These are phyloP conservation scores for Colletotrichum siamense DNA, from an alignment of 2,329 filamentous ascomycete species.

Conservation along the genomic window DNA sequence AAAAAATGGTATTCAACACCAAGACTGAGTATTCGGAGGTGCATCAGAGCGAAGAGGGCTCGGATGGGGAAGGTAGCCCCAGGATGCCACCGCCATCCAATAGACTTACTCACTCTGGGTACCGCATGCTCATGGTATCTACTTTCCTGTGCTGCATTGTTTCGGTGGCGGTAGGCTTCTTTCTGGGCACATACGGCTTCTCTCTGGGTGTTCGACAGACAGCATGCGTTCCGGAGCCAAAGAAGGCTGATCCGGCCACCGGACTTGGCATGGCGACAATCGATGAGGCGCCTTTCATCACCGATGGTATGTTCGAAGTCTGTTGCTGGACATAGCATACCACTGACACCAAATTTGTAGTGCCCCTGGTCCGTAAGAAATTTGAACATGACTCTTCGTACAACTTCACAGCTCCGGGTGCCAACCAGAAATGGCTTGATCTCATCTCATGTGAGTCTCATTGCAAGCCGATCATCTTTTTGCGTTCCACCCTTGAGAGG, in stretches of 20 bases:
- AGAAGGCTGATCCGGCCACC: not conserved
- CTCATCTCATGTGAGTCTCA: not conserved
- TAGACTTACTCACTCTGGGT: not conserved
- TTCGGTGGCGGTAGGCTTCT: not conserved
- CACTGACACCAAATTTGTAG: fast-evolving
- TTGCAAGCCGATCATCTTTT: not conserved
- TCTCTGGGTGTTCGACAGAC: not conserved
- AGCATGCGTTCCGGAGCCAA: not conserved
- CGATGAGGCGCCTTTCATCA: not conserved
- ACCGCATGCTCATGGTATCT: not conserved
- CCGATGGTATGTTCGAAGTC: not conserved
- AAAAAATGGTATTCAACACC: not conserved
- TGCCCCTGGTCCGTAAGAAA: not conserved
- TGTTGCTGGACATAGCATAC: not conserved
- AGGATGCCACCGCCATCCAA: not conserved
- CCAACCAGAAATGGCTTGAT: not conserved
- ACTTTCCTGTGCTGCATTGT: not conserved
- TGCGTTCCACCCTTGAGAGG: not conserved
- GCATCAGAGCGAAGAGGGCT: not conserved
- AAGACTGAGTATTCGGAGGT: not conserved
- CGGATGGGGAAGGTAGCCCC: not conserved
- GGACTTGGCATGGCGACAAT: not conserved
- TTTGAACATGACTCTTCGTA: not conserved
- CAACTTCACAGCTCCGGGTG: not conserved
- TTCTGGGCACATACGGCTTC: not conserved